Conservation (phyloP, 768 basidiomycete species). For the Boletus rubroflammeus region DNA sequence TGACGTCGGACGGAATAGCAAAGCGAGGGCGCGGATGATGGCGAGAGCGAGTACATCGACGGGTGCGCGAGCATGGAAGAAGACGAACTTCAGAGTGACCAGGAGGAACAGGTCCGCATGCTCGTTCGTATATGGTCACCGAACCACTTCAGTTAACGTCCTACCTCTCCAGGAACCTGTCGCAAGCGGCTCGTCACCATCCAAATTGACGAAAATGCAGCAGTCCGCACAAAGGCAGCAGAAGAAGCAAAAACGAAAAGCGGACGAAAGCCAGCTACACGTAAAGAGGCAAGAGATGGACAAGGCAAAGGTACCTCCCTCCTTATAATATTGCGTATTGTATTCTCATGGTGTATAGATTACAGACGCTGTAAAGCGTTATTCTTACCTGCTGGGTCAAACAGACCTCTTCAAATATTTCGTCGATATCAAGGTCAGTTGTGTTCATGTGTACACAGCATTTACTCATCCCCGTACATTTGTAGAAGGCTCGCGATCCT, state of each 20-base stretch:
- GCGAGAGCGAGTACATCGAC: conserved; percentile 63
- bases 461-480: background rate
- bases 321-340: background rate
- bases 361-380: conserved; percentile 91
- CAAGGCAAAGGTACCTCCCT: conserved; percentile 68
- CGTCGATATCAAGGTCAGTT: conserved; percentile 85
- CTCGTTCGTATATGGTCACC: conserved; percentile 1
- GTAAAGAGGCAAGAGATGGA: conserved; percentile 80
- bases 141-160: conserved; percentile 1
- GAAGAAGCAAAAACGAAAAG: conserved; percentile 57
- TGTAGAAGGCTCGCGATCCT: conserved; percentile 82
- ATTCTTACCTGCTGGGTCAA: conserved; percentile 96
- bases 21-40: conserved; percentile 70
- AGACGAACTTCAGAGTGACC: conserved; percentile 59
- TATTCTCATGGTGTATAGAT: conserved; percentile 47
- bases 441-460: background rate
- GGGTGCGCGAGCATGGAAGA: conserved; percentile 54
- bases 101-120: conserved; percentile 35
- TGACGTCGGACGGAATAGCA: conserved; percentile 37
- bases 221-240: conserved; percentile 38
- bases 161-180: conserved; percentile 16
- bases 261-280: conserved; percentile 65
- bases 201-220: conserved; percentile 35
- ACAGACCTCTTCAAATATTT: conserved; percentile 98
- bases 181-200: conserved; percentile 25